Percentiles rank a stretch among this genome's conserved stretches.
Conservation (phyloP, 108 stramenopile species). For the Pseudonitzschia pungens region DNA sequence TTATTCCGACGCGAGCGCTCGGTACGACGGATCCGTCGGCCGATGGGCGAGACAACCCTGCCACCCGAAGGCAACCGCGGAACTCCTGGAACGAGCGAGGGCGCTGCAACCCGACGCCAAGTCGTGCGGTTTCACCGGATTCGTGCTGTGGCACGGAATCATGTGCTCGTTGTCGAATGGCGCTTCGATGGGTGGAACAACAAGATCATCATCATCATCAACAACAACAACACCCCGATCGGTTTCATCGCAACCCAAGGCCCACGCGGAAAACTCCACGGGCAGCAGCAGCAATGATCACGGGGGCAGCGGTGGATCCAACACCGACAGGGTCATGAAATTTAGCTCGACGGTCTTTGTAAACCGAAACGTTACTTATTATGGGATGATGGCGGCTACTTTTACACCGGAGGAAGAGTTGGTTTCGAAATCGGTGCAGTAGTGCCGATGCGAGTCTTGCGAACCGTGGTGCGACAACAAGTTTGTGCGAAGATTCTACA, state of each 20-base stretch:
- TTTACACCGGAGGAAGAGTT: neutral
- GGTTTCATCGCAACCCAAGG: neutral
- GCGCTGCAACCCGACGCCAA: slow-evolving; percentile 29
- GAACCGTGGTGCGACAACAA: too few relatives aligned
- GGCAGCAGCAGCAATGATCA: neutral
- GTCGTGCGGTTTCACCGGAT: slow-evolving; percentile 46
- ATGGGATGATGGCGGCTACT: slow-evolving; percentile 47
- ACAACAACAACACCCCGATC: too few relatives aligned
- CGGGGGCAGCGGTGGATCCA: neutral
- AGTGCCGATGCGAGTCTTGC: too few relatives aligned
- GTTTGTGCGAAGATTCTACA: too few relatives aligned
- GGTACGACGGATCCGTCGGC: slow-evolving; percentile 37
- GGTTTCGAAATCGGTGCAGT: too few relatives aligned
- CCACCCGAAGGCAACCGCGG: neutral
- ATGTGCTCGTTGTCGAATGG: neutral
- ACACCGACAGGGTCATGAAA: neutral
- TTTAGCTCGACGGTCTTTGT: slow-evolving; percentile 20
- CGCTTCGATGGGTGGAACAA: too few relatives aligned
- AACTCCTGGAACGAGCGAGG: slow-evolving; percentile 28
- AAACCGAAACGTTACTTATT: slow-evolving; percentile 46
- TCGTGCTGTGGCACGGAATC: slow-evolving; percentile 45
- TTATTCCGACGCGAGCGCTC: slow-evolving; percentile 32
- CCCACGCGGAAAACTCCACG: neutral
- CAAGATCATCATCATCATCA: too few relatives aligned
- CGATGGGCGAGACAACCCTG: slow-evolving; percentile 32